A percentile compares a stretch with the other conserved stretches of the same genome.
phyloP scores from a whole-genome alignment of 768 basidiomycete species.

The Lentinula sp. region DNA sequence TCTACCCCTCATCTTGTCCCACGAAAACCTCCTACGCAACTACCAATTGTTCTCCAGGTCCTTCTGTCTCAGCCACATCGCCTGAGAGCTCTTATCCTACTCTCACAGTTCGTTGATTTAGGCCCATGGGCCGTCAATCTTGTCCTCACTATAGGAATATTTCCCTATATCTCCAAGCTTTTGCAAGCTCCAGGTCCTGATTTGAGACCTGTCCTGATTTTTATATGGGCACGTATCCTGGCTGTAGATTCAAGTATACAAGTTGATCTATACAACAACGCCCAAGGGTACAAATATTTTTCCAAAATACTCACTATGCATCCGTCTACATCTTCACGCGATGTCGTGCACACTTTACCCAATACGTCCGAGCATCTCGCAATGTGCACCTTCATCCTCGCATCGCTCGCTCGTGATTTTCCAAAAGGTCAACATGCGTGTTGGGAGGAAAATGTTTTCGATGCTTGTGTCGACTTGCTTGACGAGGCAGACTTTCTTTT shows the following conservation, averaged over 20 bases:
- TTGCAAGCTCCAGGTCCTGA: slow-evolving; percentile 93
- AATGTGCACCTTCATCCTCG: slow-evolving; percentile 97
- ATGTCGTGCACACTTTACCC: slow-evolving; percentile 66
- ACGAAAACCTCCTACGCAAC: slow-evolving; percentile 91
- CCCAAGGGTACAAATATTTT: slow-evolving; percentile 82
- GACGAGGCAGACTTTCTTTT: slow-evolving; percentile 90
- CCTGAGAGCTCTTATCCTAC: slow-evolving; percentile 87
- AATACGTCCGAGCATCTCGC: slow-evolving; percentile 95
- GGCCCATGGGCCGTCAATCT: slow-evolving; percentile 99
- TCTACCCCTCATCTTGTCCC: slow-evolving; percentile 52
- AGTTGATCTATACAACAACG: slow-evolving; percentile 77
- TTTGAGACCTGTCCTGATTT: slow-evolving; percentile 94
- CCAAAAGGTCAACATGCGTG: slow-evolving; percentile 84
- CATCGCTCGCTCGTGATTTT: slow-evolving; percentile 85
- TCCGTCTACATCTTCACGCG: slow-evolving; percentile 18
- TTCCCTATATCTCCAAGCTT: slow-evolving; percentile 96
- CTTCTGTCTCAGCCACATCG: slow-evolving; percentile 95
- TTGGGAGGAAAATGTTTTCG: slow-evolving; percentile 75
- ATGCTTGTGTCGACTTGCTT: slow-evolving; percentile 77
- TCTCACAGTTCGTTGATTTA: slow-evolving; percentile 96
- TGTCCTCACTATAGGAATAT: slow-evolving; percentile 94
- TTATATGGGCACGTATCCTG: slow-evolving; percentile 97
- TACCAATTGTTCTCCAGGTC: slow-evolving; percentile 96
- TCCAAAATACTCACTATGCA: slow-evolving; percentile 64
- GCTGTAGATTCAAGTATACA: slow-evolving; percentile 95